phyloP scores from a whole-genome alignment of 495 filamentous ascomycete species.

The Glarea lozoyensis region DNA sequence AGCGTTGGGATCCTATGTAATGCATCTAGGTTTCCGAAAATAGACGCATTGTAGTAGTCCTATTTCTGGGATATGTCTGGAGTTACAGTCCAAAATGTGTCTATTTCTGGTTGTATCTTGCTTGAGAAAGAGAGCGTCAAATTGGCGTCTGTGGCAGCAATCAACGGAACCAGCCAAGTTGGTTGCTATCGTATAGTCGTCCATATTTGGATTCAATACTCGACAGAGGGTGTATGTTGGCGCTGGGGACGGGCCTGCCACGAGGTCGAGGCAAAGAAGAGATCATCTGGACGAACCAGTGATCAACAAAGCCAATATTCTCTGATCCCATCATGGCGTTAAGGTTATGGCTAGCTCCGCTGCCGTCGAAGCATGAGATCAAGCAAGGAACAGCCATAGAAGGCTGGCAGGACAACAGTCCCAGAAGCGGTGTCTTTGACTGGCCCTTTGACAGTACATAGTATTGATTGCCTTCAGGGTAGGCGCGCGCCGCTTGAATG shows the following conservation, averaged over 20 bases:
- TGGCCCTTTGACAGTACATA: too few relatives aligned
- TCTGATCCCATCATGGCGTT: slow-evolving; percentile 7
- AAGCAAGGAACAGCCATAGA: slow-evolving; percentile 4
- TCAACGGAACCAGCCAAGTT: not conserved
- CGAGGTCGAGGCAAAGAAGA: not conserved
- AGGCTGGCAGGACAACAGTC: not conserved
- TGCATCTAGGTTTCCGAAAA: too few relatives aligned
- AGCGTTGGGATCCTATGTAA: too few relatives aligned
- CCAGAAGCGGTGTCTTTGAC: not conserved
- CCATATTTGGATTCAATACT: not conserved
- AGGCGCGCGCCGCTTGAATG: too few relatives aligned
- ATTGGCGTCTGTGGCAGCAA: not conserved
- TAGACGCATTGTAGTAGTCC: too few relatives aligned
- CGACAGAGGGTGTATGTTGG: not conserved
- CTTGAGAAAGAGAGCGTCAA: too few relatives aligned
- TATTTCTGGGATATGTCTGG: too few relatives aligned
- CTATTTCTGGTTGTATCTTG: too few relatives aligned
- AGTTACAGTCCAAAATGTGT: too few relatives aligned
- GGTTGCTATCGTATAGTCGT: not conserved
- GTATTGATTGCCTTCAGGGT: too few relatives aligned
- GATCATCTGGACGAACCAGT: not conserved
- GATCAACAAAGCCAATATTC: not conserved
- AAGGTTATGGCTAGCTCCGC: not conserved
- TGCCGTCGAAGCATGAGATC: not conserved
- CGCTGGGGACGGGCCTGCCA: not conserved